phyloP scores from a whole-genome alignment of 2,329 filamentous ascomycete genomes.

The Penicillium sp. region DNA sequence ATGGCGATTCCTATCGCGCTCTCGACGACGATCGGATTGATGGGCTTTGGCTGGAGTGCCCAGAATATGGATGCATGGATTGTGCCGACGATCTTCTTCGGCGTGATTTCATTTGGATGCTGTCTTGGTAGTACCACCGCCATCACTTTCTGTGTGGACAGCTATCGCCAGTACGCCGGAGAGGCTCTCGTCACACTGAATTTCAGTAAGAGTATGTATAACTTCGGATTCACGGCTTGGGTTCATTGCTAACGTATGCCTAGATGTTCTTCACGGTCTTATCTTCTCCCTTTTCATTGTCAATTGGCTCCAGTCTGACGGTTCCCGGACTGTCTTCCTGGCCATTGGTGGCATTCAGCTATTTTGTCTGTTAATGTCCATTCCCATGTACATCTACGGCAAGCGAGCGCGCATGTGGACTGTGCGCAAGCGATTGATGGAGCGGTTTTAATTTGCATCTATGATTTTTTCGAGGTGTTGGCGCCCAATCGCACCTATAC shows the following conservation, averaged over 20 bases:
- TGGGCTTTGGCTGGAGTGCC: slow-evolving; percentile 96
- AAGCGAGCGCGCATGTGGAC: slow-evolving; percentile 96
- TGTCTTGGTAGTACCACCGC: slow-evolving; percentile 85
- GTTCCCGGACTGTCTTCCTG: slow-evolving; percentile 75
- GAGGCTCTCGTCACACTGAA: slow-evolving; percentile 94
- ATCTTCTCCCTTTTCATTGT: slow-evolving; percentile 88
- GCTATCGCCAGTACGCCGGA: slow-evolving; percentile 88
- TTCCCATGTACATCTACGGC: slow-evolving; percentile 93
- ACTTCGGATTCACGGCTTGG: not conserved
- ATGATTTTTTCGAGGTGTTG: not conserved
- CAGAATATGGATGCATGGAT: slow-evolving; percentile 77
- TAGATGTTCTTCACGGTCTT: slow-evolving; percentile 81
- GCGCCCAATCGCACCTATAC: not conserved
- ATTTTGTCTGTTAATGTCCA: slow-evolving; percentile 68
- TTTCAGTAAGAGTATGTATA: slow-evolving; percentile 74
- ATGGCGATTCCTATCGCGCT: slow-evolving; percentile 82
- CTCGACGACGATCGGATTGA: slow-evolving; percentile 79
- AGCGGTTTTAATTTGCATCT: slow-evolving; percentile 59
- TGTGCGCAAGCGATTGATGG: slow-evolving; percentile 80
- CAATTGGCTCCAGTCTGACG: slow-evolving; percentile 74
- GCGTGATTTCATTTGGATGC: slow-evolving; percentile 88
- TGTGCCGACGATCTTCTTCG: slow-evolving; percentile 91
- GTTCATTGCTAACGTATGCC: slow-evolving; percentile 11
- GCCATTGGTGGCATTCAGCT: slow-evolving; percentile 86
- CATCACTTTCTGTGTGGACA: slow-evolving; percentile 93